Base-by-base conservation (phyloP, 371 early-diverging fungal genomes). In the Mortierella sp. region DNA sequence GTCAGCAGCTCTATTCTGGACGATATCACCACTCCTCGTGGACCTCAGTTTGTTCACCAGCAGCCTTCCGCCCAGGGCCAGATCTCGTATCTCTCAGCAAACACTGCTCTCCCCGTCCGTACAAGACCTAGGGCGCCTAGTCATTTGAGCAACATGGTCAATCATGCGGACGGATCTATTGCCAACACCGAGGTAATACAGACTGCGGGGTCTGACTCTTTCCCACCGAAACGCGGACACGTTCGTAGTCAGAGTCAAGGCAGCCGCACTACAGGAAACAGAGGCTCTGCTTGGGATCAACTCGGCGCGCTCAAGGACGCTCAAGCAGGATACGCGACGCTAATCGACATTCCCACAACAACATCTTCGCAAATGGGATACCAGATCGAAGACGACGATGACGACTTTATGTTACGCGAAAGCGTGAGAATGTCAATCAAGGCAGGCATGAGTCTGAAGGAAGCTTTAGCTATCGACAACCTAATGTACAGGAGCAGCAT, bases 131-230 rank as follows among this genome's bases (percentile, higher is more conserved):
- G 72, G 34, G 65, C 70, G 0, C 85, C 81, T 1, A 84, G 85
- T 28, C 81, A 81, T 28, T 55, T 84, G 81, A 84, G 79, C 44
- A 75, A 79, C 26, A 75, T 84, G 78, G 21, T 84, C 47, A 60
- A 14, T 14, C 77, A 71, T 47, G 48, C 26, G 3, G 58, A 60
- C 28, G 26, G 11, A 45, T 11, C 75, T 24, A 26, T 34, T 8
- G 55, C 21, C 21, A 19, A n/a, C n/a, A 9, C 24, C 10, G 55
- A 55, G 9, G 13, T 19, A 34, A 34, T 34, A 19, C 34, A 55
- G 2, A 55, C 21, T 63, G 63, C 6, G 19, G 8, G 34, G 19
- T 19, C 34, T 14, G 7, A 9, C 19, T 19, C 63, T 6, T 63
- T 63, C 63, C 42, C 28, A 47, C 68, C 55, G 11, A 74, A 72